These are phyloP conservation scores for Cutaneotrichosporon mucoides DNA, from an alignment of 1,284 basidiomycete species.

Conservation along the genomic window DNA sequence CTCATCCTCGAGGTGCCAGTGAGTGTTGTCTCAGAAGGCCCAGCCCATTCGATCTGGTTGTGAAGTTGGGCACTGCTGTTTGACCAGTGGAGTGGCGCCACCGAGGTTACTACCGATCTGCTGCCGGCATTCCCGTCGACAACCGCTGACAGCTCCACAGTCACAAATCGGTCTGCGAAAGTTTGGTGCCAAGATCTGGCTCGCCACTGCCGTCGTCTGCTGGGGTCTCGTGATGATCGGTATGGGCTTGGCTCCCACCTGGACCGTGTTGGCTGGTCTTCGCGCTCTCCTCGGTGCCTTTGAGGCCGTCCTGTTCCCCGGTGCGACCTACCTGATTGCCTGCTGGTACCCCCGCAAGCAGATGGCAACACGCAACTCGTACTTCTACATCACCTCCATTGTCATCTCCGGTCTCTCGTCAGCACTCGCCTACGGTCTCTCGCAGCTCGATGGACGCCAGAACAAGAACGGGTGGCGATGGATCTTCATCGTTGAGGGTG, in stretches of 20 bases:
- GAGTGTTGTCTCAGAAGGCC: no score
- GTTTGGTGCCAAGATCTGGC: conserved; percentile 20
- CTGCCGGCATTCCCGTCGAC: no score
- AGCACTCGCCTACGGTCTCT: conserved; percentile 11
- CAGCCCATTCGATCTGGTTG: no score
- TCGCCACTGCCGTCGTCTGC: conserved; percentile 18
- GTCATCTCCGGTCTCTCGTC: conserved; percentile 16
- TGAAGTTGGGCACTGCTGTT: no score
- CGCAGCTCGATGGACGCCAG: conserved; percentile 7
- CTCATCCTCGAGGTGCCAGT: conserved; percentile 43
- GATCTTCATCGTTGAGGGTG: conserved; percentile 20
- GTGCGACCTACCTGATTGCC: conserved; percentile 49
- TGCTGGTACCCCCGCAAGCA: conserved; percentile 52
- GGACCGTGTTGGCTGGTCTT: conserved; percentile 44
- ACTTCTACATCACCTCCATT: conserved; percentile 19
- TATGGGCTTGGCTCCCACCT: conserved; percentile 42
- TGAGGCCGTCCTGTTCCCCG: conserved; percentile 44
- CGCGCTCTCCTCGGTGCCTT: conserved; percentile 49
- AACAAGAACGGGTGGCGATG: conserved; percentile 8
- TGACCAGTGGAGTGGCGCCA: no score
- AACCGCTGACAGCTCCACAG: not conserved
- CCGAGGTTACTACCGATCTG: no score
- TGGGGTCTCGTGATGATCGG: conserved; percentile 50
- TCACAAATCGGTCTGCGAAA: conserved; percentile 27
- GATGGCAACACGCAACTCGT: conserved; percentile 37